Conservation (phyloP, 208 protist species). For the Novymonas esmeraldas region DNA sequence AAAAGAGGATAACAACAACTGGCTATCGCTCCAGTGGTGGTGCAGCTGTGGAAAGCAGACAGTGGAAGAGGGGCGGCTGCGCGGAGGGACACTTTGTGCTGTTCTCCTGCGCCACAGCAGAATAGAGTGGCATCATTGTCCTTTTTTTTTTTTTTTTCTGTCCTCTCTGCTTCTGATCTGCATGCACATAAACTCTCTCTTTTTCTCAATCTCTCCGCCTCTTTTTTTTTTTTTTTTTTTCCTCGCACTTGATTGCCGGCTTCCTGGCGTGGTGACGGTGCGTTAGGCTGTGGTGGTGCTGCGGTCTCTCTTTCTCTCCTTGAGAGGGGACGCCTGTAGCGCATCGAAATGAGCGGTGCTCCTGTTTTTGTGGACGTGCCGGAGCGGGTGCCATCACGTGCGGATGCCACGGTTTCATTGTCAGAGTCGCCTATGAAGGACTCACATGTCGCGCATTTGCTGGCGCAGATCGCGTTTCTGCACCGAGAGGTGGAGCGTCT, state of each 20-base stretch:
- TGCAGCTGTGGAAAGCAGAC: background rate
- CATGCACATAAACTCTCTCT: background rate
- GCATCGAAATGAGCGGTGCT: background rate
- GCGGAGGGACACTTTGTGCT: no score
- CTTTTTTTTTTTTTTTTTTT: conserved; percentile 1
- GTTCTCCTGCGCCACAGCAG: no score
- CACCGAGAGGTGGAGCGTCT: conserved; percentile 84
- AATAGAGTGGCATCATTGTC: no score
- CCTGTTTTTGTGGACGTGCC: background rate
- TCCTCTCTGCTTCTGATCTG: background rate
- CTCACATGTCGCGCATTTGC: conserved; percentile 49
- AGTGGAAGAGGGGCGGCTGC: no score
- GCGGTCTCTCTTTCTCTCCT: background rate
- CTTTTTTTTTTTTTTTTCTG: background rate
- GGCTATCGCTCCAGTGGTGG: background rate
- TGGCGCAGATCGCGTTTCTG: conserved; percentile 79
- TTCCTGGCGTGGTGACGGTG: no score
- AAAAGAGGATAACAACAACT: background rate
- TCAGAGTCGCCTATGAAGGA: conserved; percentile 5
- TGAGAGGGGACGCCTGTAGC: background rate
- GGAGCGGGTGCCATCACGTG: background rate
- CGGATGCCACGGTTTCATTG: background rate
- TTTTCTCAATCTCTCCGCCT: background rate
- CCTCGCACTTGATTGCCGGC: background rate
- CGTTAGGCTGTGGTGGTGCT: no score